phyloP scores from a whole-genome alignment of 176 grass and related monocot genomes.

The Carex littledalei region DNA sequence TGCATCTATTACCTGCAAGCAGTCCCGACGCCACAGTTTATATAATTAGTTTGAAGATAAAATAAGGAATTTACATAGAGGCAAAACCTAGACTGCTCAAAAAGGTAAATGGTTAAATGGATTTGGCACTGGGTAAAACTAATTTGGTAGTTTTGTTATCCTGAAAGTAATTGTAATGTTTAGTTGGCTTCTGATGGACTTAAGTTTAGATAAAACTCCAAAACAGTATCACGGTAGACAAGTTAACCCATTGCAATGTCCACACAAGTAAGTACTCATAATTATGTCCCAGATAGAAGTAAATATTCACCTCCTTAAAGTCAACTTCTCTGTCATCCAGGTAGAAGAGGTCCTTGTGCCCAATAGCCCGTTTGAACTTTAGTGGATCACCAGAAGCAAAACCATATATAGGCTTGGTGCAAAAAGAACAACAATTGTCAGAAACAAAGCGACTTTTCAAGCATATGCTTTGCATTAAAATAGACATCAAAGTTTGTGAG shows the following conservation, averaged over 20 bases:
- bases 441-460: background rate
- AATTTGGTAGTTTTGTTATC: background rate
- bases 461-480: background rate
- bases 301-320: slow-evolving; percentile 67
- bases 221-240: background rate
- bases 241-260: background rate
- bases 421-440: background rate
- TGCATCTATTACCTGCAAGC: slow-evolving; percentile 57
- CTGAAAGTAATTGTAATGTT: background rate
- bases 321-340: slow-evolving; percentile 85
- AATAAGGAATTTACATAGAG: background rate
- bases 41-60: background rate
- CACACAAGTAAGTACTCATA: background rate
- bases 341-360: slow-evolving; percentile 96
- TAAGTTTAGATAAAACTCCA: background rate
- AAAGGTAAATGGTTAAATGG: background rate
- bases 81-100: background rate
- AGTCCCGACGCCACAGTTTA: background rate
- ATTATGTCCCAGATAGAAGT: background rate
- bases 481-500: background rate
- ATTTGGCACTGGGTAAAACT: background rate
- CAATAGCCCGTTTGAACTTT: slow-evolving; percentile 79
- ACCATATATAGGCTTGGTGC: slow-evolving; percentile 82
- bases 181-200: background rate
- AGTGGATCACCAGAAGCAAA: slow-evolving; percentile 85